Evolutionary conservation across 768 basidiomycete genomes (phyloP).

Genomic region (Suillus subaureus): DNA sequence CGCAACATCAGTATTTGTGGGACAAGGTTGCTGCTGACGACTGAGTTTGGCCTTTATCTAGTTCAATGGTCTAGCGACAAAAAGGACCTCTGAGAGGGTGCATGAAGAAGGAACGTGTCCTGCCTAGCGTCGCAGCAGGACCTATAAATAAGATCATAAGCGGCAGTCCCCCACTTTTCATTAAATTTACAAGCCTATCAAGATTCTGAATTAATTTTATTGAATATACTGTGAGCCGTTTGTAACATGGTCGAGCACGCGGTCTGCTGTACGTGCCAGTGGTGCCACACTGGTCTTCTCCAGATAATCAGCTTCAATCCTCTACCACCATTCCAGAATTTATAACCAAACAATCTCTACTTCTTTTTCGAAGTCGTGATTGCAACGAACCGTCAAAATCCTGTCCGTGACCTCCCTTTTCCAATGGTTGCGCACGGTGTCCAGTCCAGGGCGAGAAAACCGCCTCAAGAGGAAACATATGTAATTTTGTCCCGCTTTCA

Average conservation of each 20-base stretch:
- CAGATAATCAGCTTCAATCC: background rate
- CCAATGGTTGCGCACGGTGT: background rate
- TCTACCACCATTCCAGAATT: background rate
- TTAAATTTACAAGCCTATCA: background rate
- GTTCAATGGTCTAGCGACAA: background rate
- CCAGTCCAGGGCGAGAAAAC: background rate
- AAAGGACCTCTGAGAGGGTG: background rate
- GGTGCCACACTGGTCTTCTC: too few species aligned
- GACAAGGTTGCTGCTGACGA: too few species aligned
- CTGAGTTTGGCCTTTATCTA: too few species aligned
- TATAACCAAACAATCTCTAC: conserved; percentile 4
- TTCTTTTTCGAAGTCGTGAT: background rate
- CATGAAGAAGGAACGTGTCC: too few species aligned
- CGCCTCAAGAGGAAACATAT: conserved; percentile 9
- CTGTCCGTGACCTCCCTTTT: background rate
- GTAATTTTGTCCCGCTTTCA: background rate
- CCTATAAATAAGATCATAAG: background rate
- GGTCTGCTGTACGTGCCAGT: too few species aligned
- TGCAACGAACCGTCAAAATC: background rate
- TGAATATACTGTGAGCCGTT: too few species aligned
- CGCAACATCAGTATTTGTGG: too few species aligned
- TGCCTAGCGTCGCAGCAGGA: background rate
- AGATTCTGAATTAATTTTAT: background rate
- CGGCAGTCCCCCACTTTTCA: background rate
- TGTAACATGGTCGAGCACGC: too few species aligned